Evolutionary conservation across 495 filamentous ascomycete genomes (phyloP).

Genomic region (Penicillium mononematosum): DNA sequence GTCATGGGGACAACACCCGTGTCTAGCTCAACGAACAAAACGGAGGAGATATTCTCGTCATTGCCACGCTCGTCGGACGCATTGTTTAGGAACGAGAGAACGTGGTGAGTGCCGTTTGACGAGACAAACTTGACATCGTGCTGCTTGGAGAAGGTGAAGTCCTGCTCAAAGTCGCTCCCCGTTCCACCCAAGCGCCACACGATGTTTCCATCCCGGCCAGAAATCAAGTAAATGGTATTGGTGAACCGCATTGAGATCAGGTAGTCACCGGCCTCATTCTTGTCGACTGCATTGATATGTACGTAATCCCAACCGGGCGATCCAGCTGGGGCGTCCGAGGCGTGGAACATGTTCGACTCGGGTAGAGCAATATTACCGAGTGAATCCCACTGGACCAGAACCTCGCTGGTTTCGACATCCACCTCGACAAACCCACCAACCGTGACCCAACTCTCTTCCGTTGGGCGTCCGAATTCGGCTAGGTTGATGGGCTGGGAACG

Average conservation of each 20-base stretch:
- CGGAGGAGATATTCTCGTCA: conserved; percentile 48
- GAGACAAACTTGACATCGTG: conserved; percentile 58
- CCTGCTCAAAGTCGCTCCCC: conserved; percentile 41
- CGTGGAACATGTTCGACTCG: conserved; percentile 48
- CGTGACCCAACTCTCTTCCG: conserved; percentile 39
- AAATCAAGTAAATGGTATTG: conserved; percentile 56
- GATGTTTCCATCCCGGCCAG: conserved; percentile 53
- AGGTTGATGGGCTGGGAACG: conserved; percentile 41
- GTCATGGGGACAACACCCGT: conserved; percentile 41
- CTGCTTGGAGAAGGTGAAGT: conserved; percentile 59
- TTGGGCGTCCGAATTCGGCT: conserved; percentile 43
- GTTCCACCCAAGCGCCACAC: conserved; percentile 58
- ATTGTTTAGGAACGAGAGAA: conserved; percentile 57
- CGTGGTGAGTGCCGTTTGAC: conserved; percentile 49
- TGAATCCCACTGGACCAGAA: conserved; percentile 50
- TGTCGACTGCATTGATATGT: conserved; percentile 45
- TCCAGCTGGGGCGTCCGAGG: conserved; percentile 22
- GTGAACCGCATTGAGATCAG: conserved; percentile 58
- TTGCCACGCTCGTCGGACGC: conserved; percentile 43
- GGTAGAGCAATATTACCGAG: conserved; percentile 41
- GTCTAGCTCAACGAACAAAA: conserved; percentile 54
- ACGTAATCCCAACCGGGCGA: conserved; percentile 43
- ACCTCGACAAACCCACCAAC: conserved; percentile 47
- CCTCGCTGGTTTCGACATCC: conserved; percentile 45
- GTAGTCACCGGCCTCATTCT: conserved; percentile 52